Base-by-base conservation (phyloP, 139 green algal species). In the Chloropicon primus region DNA sequence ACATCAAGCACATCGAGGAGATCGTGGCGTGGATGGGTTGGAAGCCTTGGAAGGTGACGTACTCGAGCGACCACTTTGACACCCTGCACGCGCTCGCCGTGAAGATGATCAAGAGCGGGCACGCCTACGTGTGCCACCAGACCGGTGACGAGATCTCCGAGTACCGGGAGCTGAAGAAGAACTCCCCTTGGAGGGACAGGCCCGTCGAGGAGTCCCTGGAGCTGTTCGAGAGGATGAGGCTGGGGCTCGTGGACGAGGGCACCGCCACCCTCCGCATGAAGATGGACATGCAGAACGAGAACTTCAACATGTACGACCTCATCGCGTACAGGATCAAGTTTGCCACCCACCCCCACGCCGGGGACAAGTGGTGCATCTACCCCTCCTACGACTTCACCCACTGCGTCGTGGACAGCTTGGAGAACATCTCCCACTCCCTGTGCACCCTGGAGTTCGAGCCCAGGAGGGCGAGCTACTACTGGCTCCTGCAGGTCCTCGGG, bases 301-400 rank as follows among this genome's bases (percentile, higher is more conserved):
- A 97, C 86, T 91, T 84, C 79, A 97, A 96, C 84, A 98, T 99
- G 94, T 97, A 91, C 83, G 94, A 97, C 89, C 86, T 98, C 0
- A 96, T 98, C 53, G 94, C 93, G 0, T 97, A 97, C 86, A 90
- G 96, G 77, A 94, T 99, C 86, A 99, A 98, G 79, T 87, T 86
- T 26, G 76, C 71, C 54, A 23, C 74, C 77, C 95, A 99, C 86
- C 94, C 95, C 2, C 89, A 96, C 54, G 90, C 89, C 0, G 92
- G 93, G 22, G 88, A 93, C 82, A 88, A 87, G 74, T 97, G 93
- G 93, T 98, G 93, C 88, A 96, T 99, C 83, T 99, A 99, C 86
- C 95, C 95, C 24, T 96, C 90, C 22, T 99, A 99, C 80, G 95
- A 99, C 90, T 99, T 93, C 91, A 99, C 95, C 0, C 95, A 99